Base-by-base conservation (phyloP, 495 filamentous ascomycete species). In the Tuber umbilicatum region DNA sequence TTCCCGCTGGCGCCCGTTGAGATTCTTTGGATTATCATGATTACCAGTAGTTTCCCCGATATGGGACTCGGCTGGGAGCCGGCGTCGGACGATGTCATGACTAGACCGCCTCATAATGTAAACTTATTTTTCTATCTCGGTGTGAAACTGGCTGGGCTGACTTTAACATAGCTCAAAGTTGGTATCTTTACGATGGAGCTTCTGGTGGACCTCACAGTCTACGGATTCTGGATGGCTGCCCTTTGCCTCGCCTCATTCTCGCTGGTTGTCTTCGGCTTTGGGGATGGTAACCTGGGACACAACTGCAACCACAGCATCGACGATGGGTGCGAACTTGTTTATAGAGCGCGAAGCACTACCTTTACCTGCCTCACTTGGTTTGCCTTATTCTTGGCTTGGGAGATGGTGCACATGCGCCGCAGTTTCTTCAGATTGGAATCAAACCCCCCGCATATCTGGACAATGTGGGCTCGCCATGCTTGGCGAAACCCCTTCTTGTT, bases 311-410 rank as follows among this genome's bases (percentile, higher is more conserved):
- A 89, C 71, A 74, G 75, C 37, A 88, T 89, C 80, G 81, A 76
- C 23, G 82, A 82, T 37, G 81, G 74, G n/a, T 93, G 91, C 79
- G 87, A 90, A 72, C 87, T 87, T 0, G 89, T 93, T 5, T 93
- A 90, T 84, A 90, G 91, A 39, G 93, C 92, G 23, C 87, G 93
- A 21, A 90, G 91, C 1, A 90, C 93, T 42, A 89, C 90, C 12
- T 96, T 94, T 77, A 91, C 89, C 23, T 90, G 90, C 68, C 86
- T 93, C 73, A 93, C 91, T 5, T 92, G 90, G 90, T 90, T 91
- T 75, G 89, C 90, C 3, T 86, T 92, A 21, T 90, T 92, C 83
- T 85, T 91, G 38, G 91, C 91, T 5, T 92, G 91, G 90, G 90
- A 92, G 81, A 90, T 91, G 86, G 86, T 91, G 41, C 84, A 91